A percentile compares a stretch with the other conserved stretches of the same genome.
Conservation (phyloP, 2,329 filamentous ascomycete genomes). For the Aspergillus tamarii region DNA sequence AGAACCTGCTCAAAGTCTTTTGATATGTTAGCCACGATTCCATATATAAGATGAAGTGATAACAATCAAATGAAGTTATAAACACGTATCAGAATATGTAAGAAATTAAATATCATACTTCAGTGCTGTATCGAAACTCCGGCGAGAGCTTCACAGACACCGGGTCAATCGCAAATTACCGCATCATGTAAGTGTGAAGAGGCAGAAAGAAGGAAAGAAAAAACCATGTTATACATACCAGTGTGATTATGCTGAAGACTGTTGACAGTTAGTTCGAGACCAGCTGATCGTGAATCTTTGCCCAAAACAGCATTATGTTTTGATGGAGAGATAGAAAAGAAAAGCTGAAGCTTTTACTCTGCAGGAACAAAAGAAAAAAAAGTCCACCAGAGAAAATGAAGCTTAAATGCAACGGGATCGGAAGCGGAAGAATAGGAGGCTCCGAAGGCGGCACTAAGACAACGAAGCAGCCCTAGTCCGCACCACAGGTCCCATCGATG, state of each 20-base stretch:
- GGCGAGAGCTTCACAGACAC: constrained; percentile 84
- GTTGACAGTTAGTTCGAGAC: not conserved
- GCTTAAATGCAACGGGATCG: constrained; percentile 24
- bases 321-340: constrained; percentile 10
- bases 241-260: constrained; percentile 1
- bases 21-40: constrained; percentile 26
- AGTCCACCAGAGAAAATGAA: constrained; percentile 10
- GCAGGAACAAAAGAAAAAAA: not conserved
- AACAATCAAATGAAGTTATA: constrained; percentile 11
- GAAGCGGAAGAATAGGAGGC: constrained; percentile 28
- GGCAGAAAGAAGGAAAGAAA: constrained; percentile 11
- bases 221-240: constrained; percentile 27
- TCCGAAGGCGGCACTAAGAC: constrained; percentile 17
- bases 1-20: constrained; percentile 23
- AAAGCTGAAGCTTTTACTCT: not conserved
- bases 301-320: constrained; percentile 24
- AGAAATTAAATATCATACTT: constrained; percentile 88
- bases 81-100: constrained; percentile 90
- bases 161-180: constrained; percentile 99
- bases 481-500: constrained; percentile 23
- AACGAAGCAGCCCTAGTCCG: constrained; percentile 40
- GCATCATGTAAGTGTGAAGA: constrained; percentile 67
- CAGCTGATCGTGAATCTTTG: not conserved
- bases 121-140: constrained; percentile 76
- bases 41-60: not conserved